Evolutionary conservation across 139 green algal species (phyloP).

Genomic region (Diplosphaera chodatii): DNA sequence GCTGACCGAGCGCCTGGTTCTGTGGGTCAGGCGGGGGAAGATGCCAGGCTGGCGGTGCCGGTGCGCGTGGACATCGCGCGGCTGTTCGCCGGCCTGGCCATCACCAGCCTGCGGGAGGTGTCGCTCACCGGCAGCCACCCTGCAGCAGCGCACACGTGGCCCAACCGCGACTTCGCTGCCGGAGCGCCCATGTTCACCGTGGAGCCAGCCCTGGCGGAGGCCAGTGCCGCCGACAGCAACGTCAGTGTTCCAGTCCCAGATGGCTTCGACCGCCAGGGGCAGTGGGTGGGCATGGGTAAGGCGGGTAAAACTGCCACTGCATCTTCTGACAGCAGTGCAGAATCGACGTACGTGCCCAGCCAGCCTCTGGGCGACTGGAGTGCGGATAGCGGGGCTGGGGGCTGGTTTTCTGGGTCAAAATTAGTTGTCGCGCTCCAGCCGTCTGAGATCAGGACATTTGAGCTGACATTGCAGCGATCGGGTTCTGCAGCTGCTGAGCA

Average conservation of each 20-base stretch:
- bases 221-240: not conserved
- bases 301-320: no score
- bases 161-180: slow-evolving; percentile 5
- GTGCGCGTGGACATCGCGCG: slow-evolving; percentile 7
- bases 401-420: not conserved
- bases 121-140: slow-evolving; percentile 7
- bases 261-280: not conserved
- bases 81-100: slow-evolving; percentile 4
- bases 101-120: slow-evolving; percentile 5
- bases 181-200: slow-evolving; percentile 6
- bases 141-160: not conserved
- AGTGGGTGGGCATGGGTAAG: not conserved
- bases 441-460: slow-evolving; percentile 57
- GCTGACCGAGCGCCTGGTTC: no score
- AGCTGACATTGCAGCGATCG: not conserved
- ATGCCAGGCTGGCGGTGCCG: not conserved
- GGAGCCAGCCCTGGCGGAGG: not conserved
- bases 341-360: not conserved
- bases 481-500: not conserved
- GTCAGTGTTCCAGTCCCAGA: not conserved
- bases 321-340: no score
- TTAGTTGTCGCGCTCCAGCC: slow-evolving; percentile 37
- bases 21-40: slow-evolving; percentile 9
- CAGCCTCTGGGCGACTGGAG: not conserved
- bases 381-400: no score